phyloP scores from a whole-genome alignment of 2,329 filamentous ascomycete genomes.

The Fusarium avenaceum region DNA sequence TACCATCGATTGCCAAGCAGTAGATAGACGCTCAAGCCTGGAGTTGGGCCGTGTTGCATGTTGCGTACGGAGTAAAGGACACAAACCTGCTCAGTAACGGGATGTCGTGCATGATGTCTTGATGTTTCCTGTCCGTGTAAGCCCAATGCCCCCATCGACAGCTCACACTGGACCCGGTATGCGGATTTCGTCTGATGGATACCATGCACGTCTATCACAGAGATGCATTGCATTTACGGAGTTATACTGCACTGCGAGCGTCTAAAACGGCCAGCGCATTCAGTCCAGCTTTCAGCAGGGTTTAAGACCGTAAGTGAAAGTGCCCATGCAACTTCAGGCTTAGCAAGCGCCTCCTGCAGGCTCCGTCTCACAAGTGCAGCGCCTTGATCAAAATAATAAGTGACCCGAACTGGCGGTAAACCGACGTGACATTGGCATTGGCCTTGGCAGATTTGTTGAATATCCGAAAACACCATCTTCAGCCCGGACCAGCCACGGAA shows the following conservation, averaged over 20 bases:
- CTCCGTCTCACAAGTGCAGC: slow-evolving; percentile 23
- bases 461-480: slow-evolving; percentile 21
- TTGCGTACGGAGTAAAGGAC: background rate
- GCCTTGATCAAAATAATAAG: slow-evolving; percentile 24
- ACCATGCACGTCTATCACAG: slow-evolving; percentile 19
- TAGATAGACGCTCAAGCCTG: slow-evolving; percentile 39
- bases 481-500: slow-evolving; percentile 12
- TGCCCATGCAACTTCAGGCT: slow-evolving; percentile 8
- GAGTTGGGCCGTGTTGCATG: slow-evolving; percentile 39
- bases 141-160: slow-evolving; percentile 10
- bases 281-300: background rate
- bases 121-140: slow-evolving; percentile 25
- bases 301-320: background rate
- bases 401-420: slow-evolving; percentile 43
- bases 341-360: background rate
- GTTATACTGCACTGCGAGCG: slow-evolving; percentile 9
- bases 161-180: slow-evolving; percentile 22
- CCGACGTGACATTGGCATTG: slow-evolving; percentile 8
- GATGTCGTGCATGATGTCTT: slow-evolving; percentile 45
- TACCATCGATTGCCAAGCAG: slow-evolving; percentile 19
- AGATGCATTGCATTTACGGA: background rate
- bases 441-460: background rate
- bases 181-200: slow-evolving; percentile 19
- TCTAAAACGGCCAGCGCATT: slow-evolving; percentile 21
- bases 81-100: slow-evolving; percentile 43